Base-by-base conservation (phyloP, 306 rosid species). In the Vigna unguiculata region DNA sequence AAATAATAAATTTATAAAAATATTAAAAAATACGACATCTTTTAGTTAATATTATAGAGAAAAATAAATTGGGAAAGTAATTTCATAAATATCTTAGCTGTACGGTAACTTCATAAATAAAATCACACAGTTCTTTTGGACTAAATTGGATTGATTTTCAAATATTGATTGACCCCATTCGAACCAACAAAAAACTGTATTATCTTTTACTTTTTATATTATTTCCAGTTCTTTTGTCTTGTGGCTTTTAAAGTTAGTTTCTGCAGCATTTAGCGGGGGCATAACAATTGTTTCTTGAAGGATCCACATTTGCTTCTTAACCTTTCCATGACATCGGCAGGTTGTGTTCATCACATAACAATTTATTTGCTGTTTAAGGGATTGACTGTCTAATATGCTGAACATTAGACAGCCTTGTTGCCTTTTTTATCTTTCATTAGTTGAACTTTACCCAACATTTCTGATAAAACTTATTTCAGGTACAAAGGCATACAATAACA, bases 361-460 rank as follows among this genome's bases (percentile, higher is more conserved):
- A 28, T 28, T 28, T 28, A 28, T 28, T 62, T 20, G 19, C 34
- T 69, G 54, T 59, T 47, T 68, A 54, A 36, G 12, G 22, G 12
- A 70, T 36, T 45, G 45, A 51, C n/a, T 71, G 62, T 54, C 67
- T 41, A 4, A 45, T 80, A 55, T 72, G 74, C 43, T 17, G 59
- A 0, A 59, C 57, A 77, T 41, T n/a, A 16, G 32, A 46, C 49
- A 63, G 55, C 41, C 55, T 51, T 4, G 41, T 38, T 25, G 66
- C 45, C 47, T 59, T 43, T 48, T 17, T 32, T 25, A 22, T 6
- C 32, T 5, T 28, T 28, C 32, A 28, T 28, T 28, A 28, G 32
- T 28, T 28, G 5, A 38, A 38, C 9, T 38, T 38, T 9, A 9
- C 12, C 9, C 43, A 38, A 38, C 9, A 3, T 51, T 28, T 58